These are phyloP conservation scores for Prinsepia uniflora DNA, from an alignment of 306 rosid genomes.

Conservation along the genomic window DNA sequence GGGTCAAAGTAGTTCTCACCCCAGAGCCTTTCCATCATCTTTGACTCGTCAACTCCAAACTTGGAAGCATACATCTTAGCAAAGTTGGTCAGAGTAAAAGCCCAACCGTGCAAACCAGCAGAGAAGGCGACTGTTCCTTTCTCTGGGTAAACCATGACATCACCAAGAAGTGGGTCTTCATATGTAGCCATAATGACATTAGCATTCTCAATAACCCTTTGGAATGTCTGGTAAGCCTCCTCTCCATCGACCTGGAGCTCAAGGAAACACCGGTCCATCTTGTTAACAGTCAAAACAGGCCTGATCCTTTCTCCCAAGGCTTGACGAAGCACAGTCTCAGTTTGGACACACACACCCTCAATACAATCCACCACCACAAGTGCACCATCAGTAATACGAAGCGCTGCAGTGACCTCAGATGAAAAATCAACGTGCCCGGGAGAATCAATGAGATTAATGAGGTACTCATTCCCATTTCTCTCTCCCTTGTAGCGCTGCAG, in stretches of 20 bases:
- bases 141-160: conserved; percentile 80
- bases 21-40: conserved; percentile 66
- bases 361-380: conserved; percentile 89
- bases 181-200: conserved; percentile 99
- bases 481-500: conserved; percentile 65
- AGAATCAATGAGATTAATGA: conserved; percentile 89
- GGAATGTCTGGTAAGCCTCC: conserved; percentile 84
- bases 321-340: conserved; percentile 86
- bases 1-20: conserved; percentile 57
- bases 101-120: conserved; percentile 99
- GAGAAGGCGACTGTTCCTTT: conserved; percentile 94
- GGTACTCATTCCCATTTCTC: conserved; percentile 73
- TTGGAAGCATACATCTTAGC: conserved; percentile 94
- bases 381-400: conserved; percentile 92
- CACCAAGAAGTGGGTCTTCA: conserved; percentile 90
- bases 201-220: conserved; percentile 87
- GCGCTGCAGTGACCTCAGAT: conserved; percentile 92
- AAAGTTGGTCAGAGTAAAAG: conserved; percentile 79
- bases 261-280: conserved; percentile 97
- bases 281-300: conserved; percentile 83
- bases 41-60: conserved; percentile 76
- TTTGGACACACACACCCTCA: conserved; percentile 92
- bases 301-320: conserved; percentile 91
- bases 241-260: conserved; percentile 98
- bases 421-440: conserved; percentile 93